Base-by-base conservation (phyloP, 306 rosid species). In the Cicer chorassanicum region DNA sequence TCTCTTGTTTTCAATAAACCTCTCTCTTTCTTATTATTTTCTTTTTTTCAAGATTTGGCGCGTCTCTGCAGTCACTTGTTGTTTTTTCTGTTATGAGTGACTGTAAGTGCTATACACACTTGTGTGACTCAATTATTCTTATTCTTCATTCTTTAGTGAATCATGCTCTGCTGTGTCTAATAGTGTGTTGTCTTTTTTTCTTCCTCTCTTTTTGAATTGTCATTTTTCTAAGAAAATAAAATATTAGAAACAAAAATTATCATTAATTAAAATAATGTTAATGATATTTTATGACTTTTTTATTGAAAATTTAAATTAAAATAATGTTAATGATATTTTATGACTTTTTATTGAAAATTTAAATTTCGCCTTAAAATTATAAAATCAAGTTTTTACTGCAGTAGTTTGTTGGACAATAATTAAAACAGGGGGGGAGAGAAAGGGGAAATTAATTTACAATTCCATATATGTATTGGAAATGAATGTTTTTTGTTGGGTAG, bases 21-120 rank as follows among this genome's bases (percentile, higher is more conserved):
- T 40, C 63, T 44, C 34, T 24, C 34, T 24, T 24, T 21, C 53
- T 24, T 68, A 4, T 46, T 24, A 1, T 2, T 19, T 45, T 11
- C 29, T 2, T 11, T 61, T 43, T 19, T 65, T 10, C 34, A 24
- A 46, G 10, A 21, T 67, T 14, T 36, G 36, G 65, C 14, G 8
- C 38, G 63, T 49, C 9, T 50, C 36, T 53, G 81, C 83, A 57
- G 78, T 67, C 60, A 82, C 89, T 83, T 84, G 64, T 81, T 65
- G 18, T 81, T 89, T 85, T 85, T 87, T 85, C 76, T 74, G 10
- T 60, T 34, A 64, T 63, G 38, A 64, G 82, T 72, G 85, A 84
- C 84, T 70, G 50, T 29, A 60, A 60, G 1, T 46, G 34, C 46
- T 43, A 68, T 39, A n/a, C 34, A 60, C 14, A 42, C 53, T 65